Evolutionary conservation across 1,284 basidiomycete species (phyloP), one percentile per base, ranked within the genome.

Genomic region (Anthracocystis walkeri): DNA sequence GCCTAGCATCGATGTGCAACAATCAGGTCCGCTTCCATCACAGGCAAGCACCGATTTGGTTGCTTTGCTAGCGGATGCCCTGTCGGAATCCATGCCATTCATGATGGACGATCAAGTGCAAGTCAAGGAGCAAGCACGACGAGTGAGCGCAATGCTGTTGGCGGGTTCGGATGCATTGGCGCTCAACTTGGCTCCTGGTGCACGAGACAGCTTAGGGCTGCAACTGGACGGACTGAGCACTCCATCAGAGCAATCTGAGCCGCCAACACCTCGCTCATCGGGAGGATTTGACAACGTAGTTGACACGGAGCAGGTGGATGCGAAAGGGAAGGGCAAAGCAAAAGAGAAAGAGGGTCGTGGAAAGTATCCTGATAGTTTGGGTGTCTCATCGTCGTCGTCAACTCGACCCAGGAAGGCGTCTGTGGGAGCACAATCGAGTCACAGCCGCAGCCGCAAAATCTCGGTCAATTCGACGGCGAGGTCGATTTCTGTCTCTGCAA

Each of bases 151-250:
- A 2, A 70, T 77, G 75, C 57, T 77, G 18, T 53, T 77, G 1
- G 69, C 61, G 1, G 75, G 75, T 0, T 77, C 75, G n/a, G 72
- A 77, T 49, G 71, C 71, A 1, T 40, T 77, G 2, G 72, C 75
- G 33, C 49, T 77, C 10, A 68, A 54, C 45, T 29, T 77, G 42
- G 75, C 75, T 4, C 75, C 75, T 0, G 75, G 67, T 6, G 75
- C 75, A 8, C 42, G 75, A 11, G 72, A 75, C 4, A 70, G 67
- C 38, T 18, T 71, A 18, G 67, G 67, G 0, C 38, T 74, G 62
- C 67, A 61, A 10, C 25, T 77, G 41, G 68, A 77, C 14, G 60
- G 65, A 18, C 44, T 76, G 51, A 71, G 64, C n/a, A 71, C 65
- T 18, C 57, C 68, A 5, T 59, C 49, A 0, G 74, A 76, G 40